Percentiles rank a stretch among this genome's conserved stretches.
These are phyloP conservation scores for Nigrospora sphaerica DNA, from an alignment of 2,329 filamentous ascomycete species.

Conservation along the genomic window DNA sequence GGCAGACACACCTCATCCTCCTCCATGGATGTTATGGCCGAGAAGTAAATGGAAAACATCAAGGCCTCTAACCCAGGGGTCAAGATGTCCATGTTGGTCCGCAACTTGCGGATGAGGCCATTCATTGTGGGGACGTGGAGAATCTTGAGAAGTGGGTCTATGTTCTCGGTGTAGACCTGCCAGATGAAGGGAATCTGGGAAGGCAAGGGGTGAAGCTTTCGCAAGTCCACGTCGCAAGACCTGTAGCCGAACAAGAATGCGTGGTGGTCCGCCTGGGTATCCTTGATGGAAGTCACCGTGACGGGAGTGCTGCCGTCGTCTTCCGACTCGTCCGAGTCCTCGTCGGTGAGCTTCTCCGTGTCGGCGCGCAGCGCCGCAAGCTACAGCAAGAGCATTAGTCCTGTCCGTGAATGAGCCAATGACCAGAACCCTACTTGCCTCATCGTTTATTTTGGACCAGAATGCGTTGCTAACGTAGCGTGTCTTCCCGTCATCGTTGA, in stretches of 20 bases:
- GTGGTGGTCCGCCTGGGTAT: conserved; percentile 48
- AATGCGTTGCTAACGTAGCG: conserved; percentile 72
- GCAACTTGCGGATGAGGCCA: conserved; percentile 52
- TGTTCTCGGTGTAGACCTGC: conserved; percentile 65
- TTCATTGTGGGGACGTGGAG: conserved; percentile 63
- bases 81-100: conserved; percentile 51
- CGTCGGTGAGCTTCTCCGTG: conserved; percentile 39
- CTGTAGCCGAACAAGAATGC: conserved; percentile 68
- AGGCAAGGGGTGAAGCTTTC: conserved; percentile 56
- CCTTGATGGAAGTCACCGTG: conserved; percentile 25
- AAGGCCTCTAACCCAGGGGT: conserved; percentile 51
- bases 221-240: conserved; percentile 61
- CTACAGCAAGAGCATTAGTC: conserved; percentile 17
- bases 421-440: conserved; percentile 38
- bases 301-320: conserved; percentile 48
- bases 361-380: conserved; percentile 41
- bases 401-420: background rate
- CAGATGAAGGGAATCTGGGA: conserved; percentile 62
- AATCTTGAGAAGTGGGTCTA: conserved; percentile 66
- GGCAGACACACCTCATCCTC: conserved; percentile 44
- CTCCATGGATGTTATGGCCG: conserved; percentile 51
- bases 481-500: conserved; percentile 61
- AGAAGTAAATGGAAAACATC: conserved; percentile 56
- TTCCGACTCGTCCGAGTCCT: conserved; percentile 52
- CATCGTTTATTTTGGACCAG: conserved; percentile 69